These are phyloP conservation scores for Thuja plicata DNA, from an alignment of 83 land plant species.

Conservation along the genomic window DNA sequence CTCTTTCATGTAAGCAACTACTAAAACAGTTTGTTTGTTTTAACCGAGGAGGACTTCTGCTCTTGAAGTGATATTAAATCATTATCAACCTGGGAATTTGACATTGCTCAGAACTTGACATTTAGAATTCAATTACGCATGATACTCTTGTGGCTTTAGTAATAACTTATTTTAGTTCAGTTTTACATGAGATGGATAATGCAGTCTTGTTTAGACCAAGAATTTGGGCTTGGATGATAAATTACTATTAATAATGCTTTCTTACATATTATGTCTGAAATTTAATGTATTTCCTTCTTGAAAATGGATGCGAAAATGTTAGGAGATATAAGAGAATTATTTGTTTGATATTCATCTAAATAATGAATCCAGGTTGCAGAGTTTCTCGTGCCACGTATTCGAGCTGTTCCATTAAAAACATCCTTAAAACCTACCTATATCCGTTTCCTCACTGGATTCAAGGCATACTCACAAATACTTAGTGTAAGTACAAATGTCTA, in stretches of 20 bases:
- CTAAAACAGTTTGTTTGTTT: not conserved
- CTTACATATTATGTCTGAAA: not conserved
- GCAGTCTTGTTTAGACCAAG: not conserved
- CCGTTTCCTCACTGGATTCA: conserved; percentile 90
- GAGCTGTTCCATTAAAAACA: conserved; percentile 52
- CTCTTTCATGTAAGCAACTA: not conserved
- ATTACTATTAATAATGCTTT: not conserved
- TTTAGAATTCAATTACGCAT: not conserved
- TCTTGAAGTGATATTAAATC: not conserved
- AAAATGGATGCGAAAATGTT: not conserved
- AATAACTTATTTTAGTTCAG: not conserved
- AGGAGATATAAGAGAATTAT: not conserved
- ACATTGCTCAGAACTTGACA: not conserved
- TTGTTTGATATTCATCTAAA: not conserved
- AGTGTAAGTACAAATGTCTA: conserved; percentile 43
- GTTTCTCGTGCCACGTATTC: conserved; percentile 83
- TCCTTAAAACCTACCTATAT: conserved; percentile 83
- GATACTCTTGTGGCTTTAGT: not conserved
- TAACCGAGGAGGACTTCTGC: not conserved
- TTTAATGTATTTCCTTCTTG: not conserved
- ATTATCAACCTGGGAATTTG: not conserved
- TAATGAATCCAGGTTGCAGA: conserved; percentile 72
- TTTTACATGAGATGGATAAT: not conserved
- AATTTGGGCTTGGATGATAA: not conserved
- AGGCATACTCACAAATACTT: conserved; percentile 93